A percentile compares a stretch with the other conserved stretches of the same genome.
Conservation (phyloP, 805 yeast species). For the Metschnikowia hibisci region DNA sequence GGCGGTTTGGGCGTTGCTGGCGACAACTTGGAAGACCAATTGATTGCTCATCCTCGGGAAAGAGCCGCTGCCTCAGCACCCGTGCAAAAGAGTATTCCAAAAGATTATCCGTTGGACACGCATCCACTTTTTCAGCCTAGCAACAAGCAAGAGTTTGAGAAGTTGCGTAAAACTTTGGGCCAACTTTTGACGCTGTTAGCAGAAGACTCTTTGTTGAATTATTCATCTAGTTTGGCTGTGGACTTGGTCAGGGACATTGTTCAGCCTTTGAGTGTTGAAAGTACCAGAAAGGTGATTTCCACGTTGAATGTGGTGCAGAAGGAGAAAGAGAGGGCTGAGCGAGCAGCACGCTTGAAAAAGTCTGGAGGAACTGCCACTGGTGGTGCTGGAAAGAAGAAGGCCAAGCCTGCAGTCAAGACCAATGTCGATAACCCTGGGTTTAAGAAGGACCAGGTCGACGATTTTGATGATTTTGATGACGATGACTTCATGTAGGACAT, state of each 20-base stretch:
- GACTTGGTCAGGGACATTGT: constrained; percentile 83
- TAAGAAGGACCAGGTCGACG: constrained; percentile 63
- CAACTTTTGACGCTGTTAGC: constrained; percentile 59
- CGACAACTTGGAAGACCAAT: constrained; percentile 31
- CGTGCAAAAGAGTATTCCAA: constrained; percentile 39
- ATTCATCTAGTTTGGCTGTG: constrained; percentile 71
- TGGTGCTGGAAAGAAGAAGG: constrained; percentile 95
- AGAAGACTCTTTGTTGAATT: constrained; percentile 59
- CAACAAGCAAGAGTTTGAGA: constrained; percentile 70
- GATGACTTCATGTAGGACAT: constrained; percentile 71
- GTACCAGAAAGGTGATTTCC: constrained; percentile 77
- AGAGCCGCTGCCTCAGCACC: constrained; percentile 32
- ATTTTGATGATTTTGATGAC: constrained; percentile 63
- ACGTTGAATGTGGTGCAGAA: constrained; percentile 77
- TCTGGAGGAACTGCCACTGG: constrained; percentile 85
- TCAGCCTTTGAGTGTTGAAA: constrained; percentile 77
- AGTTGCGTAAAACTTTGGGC: constrained; percentile 66
- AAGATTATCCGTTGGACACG: constrained; percentile 57
- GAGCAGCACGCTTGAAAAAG: constrained; percentile 77
- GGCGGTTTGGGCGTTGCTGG: constrained; percentile 61
- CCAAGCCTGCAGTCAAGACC: constrained; percentile 69
- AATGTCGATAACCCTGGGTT: constrained; percentile 42
- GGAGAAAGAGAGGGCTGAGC: constrained; percentile 86
- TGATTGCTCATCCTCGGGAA: constrained; percentile 52
- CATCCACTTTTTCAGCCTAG: constrained; percentile 86